Evolutionary conservation across 345 rosid species (phyloP), one percentile per base, ranked within the genome.

Genomic region (Sonneratia alba): DNA sequence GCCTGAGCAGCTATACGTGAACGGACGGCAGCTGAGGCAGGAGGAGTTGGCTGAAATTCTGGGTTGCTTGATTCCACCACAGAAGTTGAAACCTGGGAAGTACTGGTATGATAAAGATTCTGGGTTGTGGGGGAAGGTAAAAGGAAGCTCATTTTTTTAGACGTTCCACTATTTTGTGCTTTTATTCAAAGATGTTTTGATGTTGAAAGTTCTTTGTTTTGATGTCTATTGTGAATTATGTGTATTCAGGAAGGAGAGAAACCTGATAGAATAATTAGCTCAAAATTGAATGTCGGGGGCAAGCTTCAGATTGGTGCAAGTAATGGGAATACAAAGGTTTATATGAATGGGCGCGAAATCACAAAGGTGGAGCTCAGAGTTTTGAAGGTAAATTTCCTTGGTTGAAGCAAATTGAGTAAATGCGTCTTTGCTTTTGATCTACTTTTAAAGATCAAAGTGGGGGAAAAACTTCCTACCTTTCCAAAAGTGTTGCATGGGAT

Each of bases 331-430:
- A 80, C 92, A 0, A 78, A 82, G 53, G 90, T 88, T 36, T 86
- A 79, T 73, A 84, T 86, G 14, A 88, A 88, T 71, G 92, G 92
- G 70, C 90, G 92, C 7, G 90, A 88, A 78, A 88, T 88, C 67
- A 83, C 88, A 12, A 86, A 76, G 73, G 67, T 71, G 71, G 92
- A 88, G 70, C 82, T 70, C 36, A 79, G 80, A 70, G 69, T 84
- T 71, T 71, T 88, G 71, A 83, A 72, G 87, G 92, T 86, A 76
- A 66, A 15, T 36, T 38, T 16, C 19, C 18, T 42, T 43, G 66
- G 38, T 11, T 34, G 13, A 27, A 32, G 19, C 66, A 27, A 32
- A 34, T 13, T 0, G 7, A 27, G 27, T 62, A 34, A 27, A 12
- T 62, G 45, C 18, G 1, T 6, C 1, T 10, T 62, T 62, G 32